Base-by-base conservation (phyloP, 2,329 filamentous ascomycete species). In the Penicillium thymicola region DNA sequence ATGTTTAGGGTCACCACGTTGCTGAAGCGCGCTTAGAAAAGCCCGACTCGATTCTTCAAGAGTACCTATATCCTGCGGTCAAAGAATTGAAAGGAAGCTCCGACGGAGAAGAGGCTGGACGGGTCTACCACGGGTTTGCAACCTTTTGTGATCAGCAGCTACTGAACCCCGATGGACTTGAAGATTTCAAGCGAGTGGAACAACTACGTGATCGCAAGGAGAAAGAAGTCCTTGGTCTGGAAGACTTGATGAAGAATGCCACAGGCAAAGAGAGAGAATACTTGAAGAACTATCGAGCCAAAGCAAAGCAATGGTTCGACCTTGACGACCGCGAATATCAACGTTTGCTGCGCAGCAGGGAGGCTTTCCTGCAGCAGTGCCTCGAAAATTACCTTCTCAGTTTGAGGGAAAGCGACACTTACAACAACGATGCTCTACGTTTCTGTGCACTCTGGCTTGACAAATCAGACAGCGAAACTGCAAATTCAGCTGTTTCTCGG, bases 401-500 rank as follows among this genome's bases (percentile, higher is more conserved):
- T 2, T 81, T 99, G 36, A 83, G 82, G 47, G 90, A 92, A 14
- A 96, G 90, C 23, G 92, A 99, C 66, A 86, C 89, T 34, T 89
- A 95, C 74, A 89, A 96, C 68, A 92, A 91, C 61, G 92, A 96
- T 68, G 89, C 91, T 3, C 82, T 99, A 51, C 89, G 94, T 1
- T 97, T 99, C 70, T 92, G 92, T 54, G 90, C 94, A 0, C 77
- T 99, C 18, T 99, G 94, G 94, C 83, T 99, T 10, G 92, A 96
- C 70, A 85, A 92, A 59, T 89, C 90, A 0, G 84, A 85, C n/a
- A 88, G 89, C 57, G 79, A 85, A 5, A 81, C 85, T 28, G 90
- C 91, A 4, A 97, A 96, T 66, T 82, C 83, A 45, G 87, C 90
- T 2, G 92, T 96, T 21, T 79, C 79, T 54, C 85, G 83, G 57